These are phyloP conservation scores for Aphanomyces stellatus DNA, from an alignment of 352 stramenopile genomes.

Conservation along the genomic window DNA sequence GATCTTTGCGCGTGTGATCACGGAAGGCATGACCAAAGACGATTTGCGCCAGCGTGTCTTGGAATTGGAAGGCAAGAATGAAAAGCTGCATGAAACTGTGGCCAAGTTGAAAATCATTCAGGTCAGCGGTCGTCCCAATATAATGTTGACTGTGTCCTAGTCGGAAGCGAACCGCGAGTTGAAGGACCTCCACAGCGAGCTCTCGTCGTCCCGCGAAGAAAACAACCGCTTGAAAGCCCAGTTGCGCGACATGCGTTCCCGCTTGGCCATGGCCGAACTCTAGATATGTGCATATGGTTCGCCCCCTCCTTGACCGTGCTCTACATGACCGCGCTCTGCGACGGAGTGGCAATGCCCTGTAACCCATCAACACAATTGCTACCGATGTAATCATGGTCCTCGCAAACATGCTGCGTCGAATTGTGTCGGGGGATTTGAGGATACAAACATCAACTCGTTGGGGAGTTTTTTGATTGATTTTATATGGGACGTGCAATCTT, in stretches of 20 bases:
- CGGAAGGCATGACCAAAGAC: conserved; percentile 68
- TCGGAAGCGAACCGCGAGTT: conserved; percentile 46
- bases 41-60: conserved; percentile 57
- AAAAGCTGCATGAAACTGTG: conserved; percentile 70
- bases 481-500: no score
- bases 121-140: background rate
- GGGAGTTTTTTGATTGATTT: no score
- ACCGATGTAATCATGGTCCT: background rate
- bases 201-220: conserved; percentile 40
- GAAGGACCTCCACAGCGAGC: conserved; percentile 35
- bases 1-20: conserved; percentile 80
- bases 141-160: background rate
- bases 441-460: no score
- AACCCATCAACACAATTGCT: background rate
- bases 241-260: conserved; percentile 50
- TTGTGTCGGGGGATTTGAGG: no score
- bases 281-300: conserved; percentile 20
- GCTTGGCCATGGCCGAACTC: conserved; percentile 43
- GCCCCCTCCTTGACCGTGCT: conserved; percentile 1
- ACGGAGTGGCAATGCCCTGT: background rate
- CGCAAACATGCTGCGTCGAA: no score
- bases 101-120: conserved; percentile 57
- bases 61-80: conserved; percentile 57
- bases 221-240: conserved; percentile 54
- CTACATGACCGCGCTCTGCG: conserved; percentile 5